phyloP scores from a whole-genome alignment of 257 asterid species.

The Lithospermum erythrorhizon region DNA sequence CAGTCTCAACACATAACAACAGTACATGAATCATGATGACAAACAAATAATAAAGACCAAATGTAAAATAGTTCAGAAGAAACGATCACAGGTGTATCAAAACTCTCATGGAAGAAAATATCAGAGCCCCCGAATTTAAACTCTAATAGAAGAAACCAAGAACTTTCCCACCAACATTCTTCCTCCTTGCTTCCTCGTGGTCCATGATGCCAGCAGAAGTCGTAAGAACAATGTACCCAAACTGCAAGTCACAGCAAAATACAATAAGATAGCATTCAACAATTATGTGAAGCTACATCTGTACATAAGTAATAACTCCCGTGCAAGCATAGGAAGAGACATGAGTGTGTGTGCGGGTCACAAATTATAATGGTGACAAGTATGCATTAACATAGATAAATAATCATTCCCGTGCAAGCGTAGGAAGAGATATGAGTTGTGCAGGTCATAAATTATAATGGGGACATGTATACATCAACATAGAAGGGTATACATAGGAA shows the following conservation, averaged over 20 bases:
- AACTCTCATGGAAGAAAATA: constrained; percentile 5
- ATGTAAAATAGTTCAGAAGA: too few species aligned
- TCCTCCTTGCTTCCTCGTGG: constrained; percentile 35
- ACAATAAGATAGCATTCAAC: neutral
- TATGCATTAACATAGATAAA: neutral
- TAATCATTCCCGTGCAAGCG: too few species aligned
- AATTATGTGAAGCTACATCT: neutral
- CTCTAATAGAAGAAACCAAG: constrained; percentile 30
- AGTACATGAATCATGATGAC: too few species aligned
- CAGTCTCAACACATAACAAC: too few species aligned
- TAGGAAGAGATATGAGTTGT: too few species aligned
- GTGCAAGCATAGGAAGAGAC: too few species aligned
- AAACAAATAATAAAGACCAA: too few species aligned
- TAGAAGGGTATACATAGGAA: neutral
- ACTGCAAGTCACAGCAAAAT: constrained; percentile 11
- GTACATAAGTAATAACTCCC: too few species aligned
- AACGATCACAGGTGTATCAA: constrained; percentile 9
- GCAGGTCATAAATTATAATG: too few species aligned
- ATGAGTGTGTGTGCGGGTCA: too few species aligned
- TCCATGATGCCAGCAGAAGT: constrained; percentile 39
- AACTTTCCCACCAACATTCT: constrained; percentile 29
- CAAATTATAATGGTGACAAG: too few species aligned
- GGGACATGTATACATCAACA: neutral
- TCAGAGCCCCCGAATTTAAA: neutral
- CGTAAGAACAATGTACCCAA: constrained; percentile 26